These are phyloP conservation scores for Nicotiana benthamiana DNA, from an alignment of 257 asterid species.

Conservation along the genomic window DNA sequence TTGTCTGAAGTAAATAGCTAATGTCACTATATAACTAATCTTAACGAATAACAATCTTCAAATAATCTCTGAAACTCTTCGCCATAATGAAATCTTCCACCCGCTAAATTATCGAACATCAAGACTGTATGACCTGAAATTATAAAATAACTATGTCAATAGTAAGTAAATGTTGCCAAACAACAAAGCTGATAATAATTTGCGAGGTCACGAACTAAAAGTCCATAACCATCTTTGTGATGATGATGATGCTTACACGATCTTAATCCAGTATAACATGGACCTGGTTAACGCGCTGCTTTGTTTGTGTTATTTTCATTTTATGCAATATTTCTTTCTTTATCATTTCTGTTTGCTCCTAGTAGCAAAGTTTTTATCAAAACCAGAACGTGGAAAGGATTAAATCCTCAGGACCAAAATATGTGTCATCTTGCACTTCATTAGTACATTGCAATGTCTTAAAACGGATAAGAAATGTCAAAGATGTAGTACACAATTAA, in stretches of 20 bases:
- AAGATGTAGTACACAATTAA: conserved; percentile 18
- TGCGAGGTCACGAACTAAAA: no score
- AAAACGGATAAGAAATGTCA: not conserved
- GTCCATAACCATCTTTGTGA: no score
- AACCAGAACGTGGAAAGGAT: not conserved
- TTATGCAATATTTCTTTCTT: not conserved
- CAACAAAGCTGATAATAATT: no score
- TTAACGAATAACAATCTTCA: no score
- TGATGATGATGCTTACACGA: not conserved
- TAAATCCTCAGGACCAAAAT: not conserved
- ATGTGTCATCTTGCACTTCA: not conserved
- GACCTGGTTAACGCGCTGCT: not conserved
- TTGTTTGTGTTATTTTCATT: not conserved
- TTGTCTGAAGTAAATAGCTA: no score
- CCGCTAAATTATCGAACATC: no score
- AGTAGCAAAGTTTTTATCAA: not conserved
- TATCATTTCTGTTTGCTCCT: not conserved
- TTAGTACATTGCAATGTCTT: not conserved
- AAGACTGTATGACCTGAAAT: no score
- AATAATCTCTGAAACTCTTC: no score
- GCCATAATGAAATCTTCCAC: no score
- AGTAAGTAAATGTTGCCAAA: no score
- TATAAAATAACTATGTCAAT: no score
- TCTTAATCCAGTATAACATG: not conserved
- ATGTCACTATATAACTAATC: no score